phyloP scores from a whole-genome alignment of 2,329 filamentous ascomycete species.

The Clarireedia paspali region DNA sequence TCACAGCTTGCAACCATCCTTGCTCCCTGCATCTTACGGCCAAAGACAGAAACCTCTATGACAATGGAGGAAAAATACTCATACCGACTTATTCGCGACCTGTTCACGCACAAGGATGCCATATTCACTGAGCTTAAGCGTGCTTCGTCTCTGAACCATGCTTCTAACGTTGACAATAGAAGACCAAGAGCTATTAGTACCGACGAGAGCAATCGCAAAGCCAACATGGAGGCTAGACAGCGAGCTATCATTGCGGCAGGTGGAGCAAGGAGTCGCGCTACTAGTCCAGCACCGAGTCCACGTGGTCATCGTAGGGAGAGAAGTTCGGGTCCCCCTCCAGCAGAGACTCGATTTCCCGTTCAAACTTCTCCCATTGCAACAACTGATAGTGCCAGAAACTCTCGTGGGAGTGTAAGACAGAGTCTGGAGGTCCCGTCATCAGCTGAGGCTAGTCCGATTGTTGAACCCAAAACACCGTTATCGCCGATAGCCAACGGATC shows the following conservation, averaged over 20 bases:
- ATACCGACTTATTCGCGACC: constrained; percentile 81
- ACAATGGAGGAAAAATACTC: constrained; percentile 95
- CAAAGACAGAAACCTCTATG: constrained; percentile 77
- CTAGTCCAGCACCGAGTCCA: constrained; percentile 60
- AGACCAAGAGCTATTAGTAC: constrained; percentile 85
- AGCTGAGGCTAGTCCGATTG: constrained; percentile 17
- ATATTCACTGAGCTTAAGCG: constrained; percentile 97
- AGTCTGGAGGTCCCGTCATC: constrained; percentile 70
- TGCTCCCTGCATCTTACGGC: constrained; percentile 80
- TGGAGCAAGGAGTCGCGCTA: constrained; percentile 62
- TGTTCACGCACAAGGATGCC: constrained; percentile 87
- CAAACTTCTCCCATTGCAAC: constrained; percentile 53
- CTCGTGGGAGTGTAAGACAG: constrained; percentile 37
- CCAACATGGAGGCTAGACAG: constrained; percentile 88
- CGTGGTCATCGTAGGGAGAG: constrained; percentile 68
- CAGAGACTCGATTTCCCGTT: constrained; percentile 79
- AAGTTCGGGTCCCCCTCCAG: constrained; percentile 60
- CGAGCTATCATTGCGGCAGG: constrained; percentile 59
- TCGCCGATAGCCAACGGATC: constrained; percentile 22
- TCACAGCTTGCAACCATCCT: constrained; percentile 64
- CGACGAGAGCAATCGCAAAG: constrained; percentile 90
- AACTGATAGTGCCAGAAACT: constrained; percentile 34
- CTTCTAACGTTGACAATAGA: constrained; percentile 49
- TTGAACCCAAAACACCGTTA: constrained; percentile 15
- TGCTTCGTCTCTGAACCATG: constrained; percentile 62